Conservation (phyloP, 495 filamentous ascomycete genomes). For the Letharia lupina region DNA sequence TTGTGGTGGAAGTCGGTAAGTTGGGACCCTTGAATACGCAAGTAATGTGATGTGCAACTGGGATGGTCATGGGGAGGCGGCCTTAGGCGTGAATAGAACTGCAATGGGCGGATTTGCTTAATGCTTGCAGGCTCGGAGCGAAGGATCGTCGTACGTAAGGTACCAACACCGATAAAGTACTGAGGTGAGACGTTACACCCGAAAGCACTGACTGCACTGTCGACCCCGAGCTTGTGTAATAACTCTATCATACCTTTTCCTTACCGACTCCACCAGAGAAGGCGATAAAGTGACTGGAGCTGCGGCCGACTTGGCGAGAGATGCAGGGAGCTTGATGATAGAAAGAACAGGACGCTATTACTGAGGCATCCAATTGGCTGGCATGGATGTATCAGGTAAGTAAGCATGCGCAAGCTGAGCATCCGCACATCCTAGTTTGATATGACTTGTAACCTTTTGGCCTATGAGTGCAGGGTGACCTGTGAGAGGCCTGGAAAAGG, state of each 20-base stretch:
- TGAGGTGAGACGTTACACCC: background rate
- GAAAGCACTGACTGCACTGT: no score
- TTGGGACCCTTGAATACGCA: background rate
- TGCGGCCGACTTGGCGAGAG: background rate
- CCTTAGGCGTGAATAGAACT: constrained; percentile 7
- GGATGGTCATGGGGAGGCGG: constrained; percentile 11
- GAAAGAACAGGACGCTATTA: background rate
- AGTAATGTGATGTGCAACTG: constrained; percentile 3
- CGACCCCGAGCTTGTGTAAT: background rate
- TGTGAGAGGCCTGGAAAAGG: constrained; percentile 5
- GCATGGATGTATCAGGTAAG: constrained; percentile 7
- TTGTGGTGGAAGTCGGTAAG: background rate
- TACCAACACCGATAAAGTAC: constrained; percentile 3
- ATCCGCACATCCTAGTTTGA: background rate
- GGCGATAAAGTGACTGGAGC: background rate
- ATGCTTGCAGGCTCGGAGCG: constrained; percentile 7
- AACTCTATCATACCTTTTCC: background rate
- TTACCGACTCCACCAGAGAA: background rate
- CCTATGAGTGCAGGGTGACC: constrained; percentile 1
- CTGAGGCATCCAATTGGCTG: constrained; percentile 19
- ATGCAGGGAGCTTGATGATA: background rate
- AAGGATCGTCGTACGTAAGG: constrained; percentile 14
- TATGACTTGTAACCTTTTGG: constrained; percentile 6
- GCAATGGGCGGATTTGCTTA: constrained; percentile 12
- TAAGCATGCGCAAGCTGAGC: constrained; percentile 13